Evolutionary conservation across 352 stramenopile species (phyloP), one percentile per base, ranked within the genome.

Genomic region (Saprolegnia diclina): DNA sequence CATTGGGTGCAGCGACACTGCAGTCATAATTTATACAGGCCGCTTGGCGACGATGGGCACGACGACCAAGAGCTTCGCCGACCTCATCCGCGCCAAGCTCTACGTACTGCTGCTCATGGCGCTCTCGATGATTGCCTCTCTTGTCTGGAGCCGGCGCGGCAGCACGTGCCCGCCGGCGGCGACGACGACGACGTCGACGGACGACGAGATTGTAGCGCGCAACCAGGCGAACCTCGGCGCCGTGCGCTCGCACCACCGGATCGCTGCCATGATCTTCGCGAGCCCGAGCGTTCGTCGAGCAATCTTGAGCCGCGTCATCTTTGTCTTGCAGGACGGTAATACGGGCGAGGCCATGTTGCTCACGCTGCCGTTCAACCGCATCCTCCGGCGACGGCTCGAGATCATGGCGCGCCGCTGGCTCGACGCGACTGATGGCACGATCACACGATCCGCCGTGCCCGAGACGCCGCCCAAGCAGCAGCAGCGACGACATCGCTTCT

Each of bases 1-100:
- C 52, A 57, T 38, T 57, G 52, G 52, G 32, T 57, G 52, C 52
- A 57, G 52, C 52, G 52, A 57, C 52, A 16, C 52, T 16, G 52
- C 32, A 7, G 52, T 57, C 7, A 14, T 14, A 57, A 57, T 38
- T 57, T 57, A 57, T 45, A 45, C 7, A 45, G 14, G 38, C 22
- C 22, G n/a, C n/a, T n/a, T n/a, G n/a, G n/a, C n/a, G n/a, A n/a
- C n/a, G n/a, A n/a, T n/a, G n/a, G n/a, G 52, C 52, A 16, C 52
- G 9, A 57, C 16, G 52, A 57, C 16, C 52, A 57, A 57, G 52
- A 16, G 52, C 7, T 16, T 57, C 16, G 52, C 52, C 32, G 22
- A 13, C 7, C 16, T 7, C 32, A 7, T 57, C 7, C 52, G 52
- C 22, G 7, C 52, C 7, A 57, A 16, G 32, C 13, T 7, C 22